These are phyloP conservation scores for Fraxinus platypoda DNA, from an alignment of 305 asterid species.

Conservation along the genomic window DNA sequence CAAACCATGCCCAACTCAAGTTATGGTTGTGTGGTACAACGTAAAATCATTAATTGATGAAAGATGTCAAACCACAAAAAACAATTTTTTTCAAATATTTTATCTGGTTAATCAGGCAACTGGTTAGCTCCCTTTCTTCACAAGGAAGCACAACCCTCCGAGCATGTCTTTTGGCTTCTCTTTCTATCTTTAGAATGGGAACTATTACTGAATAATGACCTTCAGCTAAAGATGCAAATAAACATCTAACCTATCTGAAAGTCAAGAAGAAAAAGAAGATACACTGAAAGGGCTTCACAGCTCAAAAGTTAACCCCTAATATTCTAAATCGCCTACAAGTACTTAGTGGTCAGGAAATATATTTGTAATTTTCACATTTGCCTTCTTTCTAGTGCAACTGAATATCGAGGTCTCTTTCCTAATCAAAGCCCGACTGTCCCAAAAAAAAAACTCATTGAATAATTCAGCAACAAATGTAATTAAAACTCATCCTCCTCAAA, in stretches of 20 bases:
- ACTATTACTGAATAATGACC: background rate
- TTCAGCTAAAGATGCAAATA: slow-evolving; percentile 1
- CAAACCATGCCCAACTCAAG: background rate
- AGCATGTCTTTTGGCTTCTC: background rate
- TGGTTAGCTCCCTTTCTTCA: background rate
- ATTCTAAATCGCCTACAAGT: background rate
- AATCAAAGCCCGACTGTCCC: background rate
- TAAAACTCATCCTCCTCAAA: background rate
- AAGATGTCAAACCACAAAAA: background rate
- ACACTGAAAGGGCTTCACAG: background rate
- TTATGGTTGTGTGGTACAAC: background rate
- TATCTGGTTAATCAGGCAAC: background rate
- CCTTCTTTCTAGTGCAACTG: background rate
- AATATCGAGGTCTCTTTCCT: background rate
- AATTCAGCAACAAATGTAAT: background rate
- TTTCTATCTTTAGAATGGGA: background rate
- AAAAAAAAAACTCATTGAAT: background rate
- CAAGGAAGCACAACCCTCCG: background rate
- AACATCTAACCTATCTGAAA: background rate
- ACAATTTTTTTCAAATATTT: background rate
- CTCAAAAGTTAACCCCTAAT: background rate
- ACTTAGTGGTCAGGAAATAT: background rate
- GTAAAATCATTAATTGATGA: background rate
- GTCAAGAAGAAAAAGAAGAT: background rate
- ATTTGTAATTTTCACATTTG: background rate